Conservation (phyloP, 192 early-diverging fungal genomes). For the Thamnidium elegans region DNA sequence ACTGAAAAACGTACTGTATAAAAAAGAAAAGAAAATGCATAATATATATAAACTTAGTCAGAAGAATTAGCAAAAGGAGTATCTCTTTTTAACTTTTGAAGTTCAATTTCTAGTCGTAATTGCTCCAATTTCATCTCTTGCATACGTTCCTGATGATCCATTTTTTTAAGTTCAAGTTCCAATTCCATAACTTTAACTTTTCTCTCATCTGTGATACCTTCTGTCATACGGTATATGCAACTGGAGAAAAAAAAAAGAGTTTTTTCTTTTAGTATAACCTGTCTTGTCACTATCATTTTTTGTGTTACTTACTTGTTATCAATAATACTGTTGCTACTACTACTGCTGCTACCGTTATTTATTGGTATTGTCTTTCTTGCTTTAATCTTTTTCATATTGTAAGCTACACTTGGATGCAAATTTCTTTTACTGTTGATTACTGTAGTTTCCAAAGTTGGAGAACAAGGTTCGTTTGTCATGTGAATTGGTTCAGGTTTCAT, state of each 20-base stretch:
- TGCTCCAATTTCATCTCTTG: constrained; percentile 28
- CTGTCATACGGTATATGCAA: neutral
- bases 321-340: too few species aligned
- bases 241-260: neutral
- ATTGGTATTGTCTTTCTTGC: too few species aligned
- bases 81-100: constrained; percentile 20
- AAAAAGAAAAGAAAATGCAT: too few species aligned
- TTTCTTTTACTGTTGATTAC: too few species aligned
- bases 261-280: neutral
- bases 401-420: too few species aligned
- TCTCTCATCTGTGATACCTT: constrained; percentile 12
- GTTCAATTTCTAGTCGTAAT: constrained; percentile 24
- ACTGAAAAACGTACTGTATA: too few species aligned
- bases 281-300: neutral
- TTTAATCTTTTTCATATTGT: too few species aligned
- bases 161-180: constrained; percentile 21
- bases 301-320: too few species aligned
- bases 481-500: neutral
- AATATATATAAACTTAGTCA: too few species aligned
- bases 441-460: neutral
- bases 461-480: constrained; percentile 1
- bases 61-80: neutral
- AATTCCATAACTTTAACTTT: constrained; percentile 6
- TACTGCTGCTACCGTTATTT: too few species aligned
- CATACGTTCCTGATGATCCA: constrained; percentile 29